Evolutionary conservation across 345 rosid species (phyloP), one percentile per base, ranked within the genome.

Genomic region (Eucalyptus sp.): DNA sequence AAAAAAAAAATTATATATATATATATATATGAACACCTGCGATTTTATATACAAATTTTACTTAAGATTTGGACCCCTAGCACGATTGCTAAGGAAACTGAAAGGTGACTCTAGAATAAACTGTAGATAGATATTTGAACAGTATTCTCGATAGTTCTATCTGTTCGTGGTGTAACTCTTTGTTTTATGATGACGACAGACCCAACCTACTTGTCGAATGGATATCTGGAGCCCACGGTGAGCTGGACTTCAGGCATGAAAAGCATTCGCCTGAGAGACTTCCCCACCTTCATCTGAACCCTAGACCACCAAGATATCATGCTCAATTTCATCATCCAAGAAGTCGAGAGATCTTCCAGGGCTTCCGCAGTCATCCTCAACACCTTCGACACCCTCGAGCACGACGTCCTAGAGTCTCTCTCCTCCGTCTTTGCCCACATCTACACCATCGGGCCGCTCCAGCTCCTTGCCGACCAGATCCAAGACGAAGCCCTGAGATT

Each of bases 331-430:
- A 0, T 49, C 68, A 83, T 68, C 24, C 25, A 60, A 33, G 93
- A 89, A 49, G 33, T 90, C 31, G 60, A 66, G 66, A 91, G 50
- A 87, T 88, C 84, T 87, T 86, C 83, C 87, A 89, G 88, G 48
- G 87, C 91, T 7, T 86, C 91, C 7, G 79, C 94, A 44, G 87
- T 93, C 58, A 86, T 94, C 87, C 87, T 94, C 52, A 92, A 92
- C 93, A 90, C 94, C 41, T 92, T 92, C 29, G 91, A 92, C 27
- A 91, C 88, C 48, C 64, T 90, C 29, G 95, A 94, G 51, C 54
- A 87, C 1, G 88, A 91, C 88, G 89, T 88, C 7, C 56, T 94
- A 11, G 87, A 91, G 12, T 91, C 86, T 7, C 41, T 94, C 33
- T 66, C 90, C 5, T 20, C 90, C 48, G 91, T 86, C 33, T 88